Base-by-base conservation (phyloP, 495 filamentous ascomycete species). In the Xylaria sp. region DNA sequence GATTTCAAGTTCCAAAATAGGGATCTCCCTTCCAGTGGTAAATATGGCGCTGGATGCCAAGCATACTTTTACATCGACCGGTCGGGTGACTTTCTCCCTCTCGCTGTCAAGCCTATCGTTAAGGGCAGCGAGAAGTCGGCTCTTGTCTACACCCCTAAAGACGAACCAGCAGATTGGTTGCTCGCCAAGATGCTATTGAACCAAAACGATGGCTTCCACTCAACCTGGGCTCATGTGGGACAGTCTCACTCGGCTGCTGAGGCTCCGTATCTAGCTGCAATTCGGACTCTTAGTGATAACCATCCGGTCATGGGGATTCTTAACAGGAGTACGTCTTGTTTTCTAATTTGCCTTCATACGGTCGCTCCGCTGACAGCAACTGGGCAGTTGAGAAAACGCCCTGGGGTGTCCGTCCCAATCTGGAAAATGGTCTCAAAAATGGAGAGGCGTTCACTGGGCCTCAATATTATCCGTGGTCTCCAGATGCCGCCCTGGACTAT, bases 111-210 rank as follows among this genome's bases (percentile, higher is more conserved):
- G 57, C 57, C 57, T 21, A 59, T 59, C n/a, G 31, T 59, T 5
- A 62, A 62, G 21, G 37, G 21, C 8, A 41, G 59, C 3, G 59
- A 62, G 21, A 44, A 17, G n/a, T 43, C 37, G 35, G 59, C 64
- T 81, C 55, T 73, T 75, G 63, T 82, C 80, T 71, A 82, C 78
- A 37, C 57, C 8, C 80, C 80, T 8, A 50, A 75, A 12, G 80
- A 82, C 58, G 29, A 41, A 33, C 53, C 69, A 17, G 74, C 74
- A 33, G 80, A 82, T 69, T 82, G 79, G 80, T 64, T 81, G 19
- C 61, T 82, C n/a, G 81, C 79, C 2, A 82, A 82, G 70, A 78
- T 81, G 55, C 80, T 82, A 69, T 80, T 80, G 55, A 82, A 80
- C 62, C 70, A 74, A 33, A 81, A 82, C 61, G 81, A 82, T 67